Base-by-base conservation (phyloP, 768 basidiomycete species). In the Hypholoma fasciculare region DNA sequence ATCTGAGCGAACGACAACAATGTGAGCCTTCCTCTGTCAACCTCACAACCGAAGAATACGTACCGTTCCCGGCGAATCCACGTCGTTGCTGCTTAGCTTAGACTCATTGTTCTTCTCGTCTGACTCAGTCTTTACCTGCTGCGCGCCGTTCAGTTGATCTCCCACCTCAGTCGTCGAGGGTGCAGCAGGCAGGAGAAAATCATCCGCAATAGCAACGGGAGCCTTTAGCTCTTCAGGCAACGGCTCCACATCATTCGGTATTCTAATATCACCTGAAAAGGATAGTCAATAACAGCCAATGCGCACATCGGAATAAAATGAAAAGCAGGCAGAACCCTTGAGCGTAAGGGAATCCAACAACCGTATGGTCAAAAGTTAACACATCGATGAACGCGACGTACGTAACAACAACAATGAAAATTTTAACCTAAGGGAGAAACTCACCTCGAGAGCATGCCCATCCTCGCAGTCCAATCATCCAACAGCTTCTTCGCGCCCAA, bases 401-500 rank as follows among this genome's bases (percentile, higher is more conserved):
- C 55, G 56, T 42, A 50, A 56, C 58, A 56, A 23, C 42, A 54
- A 58, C 49, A 60, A 51, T 17, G 23, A 44, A 49, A 58, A 60
- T 49, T 49, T 44, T 48, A 57, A 43, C 43, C 49, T 57, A 59
- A 58, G 38, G 52, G 30, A 34, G 42, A 40, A 49, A 76, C 81
- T 61, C 64, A 90, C 91, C 89, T 81, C 46, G 85, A 83, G 54
- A 92, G 79, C 20, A 89, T 74, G 30, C 81, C 72, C 85, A 89
- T 85, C 74, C 82, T 86, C 54, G 78, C 75, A 55, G 85, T 78
- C 65, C 85, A 78, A 65, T 89, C 85, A 64, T 92, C 88, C 66
- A 90, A 79, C 64, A 94, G 71, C 70, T n/a, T 92, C 90, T 53
- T 92, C 89, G 50, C 90, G 78, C 26, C 90, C 90, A 46, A 92